A percentile compares a stretch with the other conserved stretches of the same genome.
These are phyloP conservation scores for Eleusine coracana DNA, from an alignment of 176 grass and related monocot genomes.

Conservation along the genomic window DNA sequence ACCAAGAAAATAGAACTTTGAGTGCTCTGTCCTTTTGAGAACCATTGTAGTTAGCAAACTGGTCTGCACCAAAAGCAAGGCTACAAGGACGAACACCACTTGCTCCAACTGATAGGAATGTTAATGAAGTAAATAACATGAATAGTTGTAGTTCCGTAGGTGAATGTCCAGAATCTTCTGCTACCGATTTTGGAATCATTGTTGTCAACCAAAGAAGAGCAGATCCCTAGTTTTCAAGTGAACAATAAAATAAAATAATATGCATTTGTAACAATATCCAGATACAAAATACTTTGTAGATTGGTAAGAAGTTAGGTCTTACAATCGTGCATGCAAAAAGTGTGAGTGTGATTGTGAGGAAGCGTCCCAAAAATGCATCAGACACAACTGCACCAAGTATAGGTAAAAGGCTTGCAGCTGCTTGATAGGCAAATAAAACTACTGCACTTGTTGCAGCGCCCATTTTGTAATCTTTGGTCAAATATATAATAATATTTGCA, in stretches of 20 bases:
- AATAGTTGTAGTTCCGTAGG: slow-evolving; percentile 10
- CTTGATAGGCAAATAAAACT: slow-evolving; percentile 30
- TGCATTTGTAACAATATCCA: background rate
- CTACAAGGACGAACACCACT: slow-evolving; percentile 35
- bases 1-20: slow-evolving; percentile 28
- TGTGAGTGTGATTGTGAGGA: slow-evolving; percentile 25
- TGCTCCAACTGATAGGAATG: slow-evolving; percentile 4
- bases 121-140: slow-evolving; percentile 3
- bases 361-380: slow-evolving; percentile 33
- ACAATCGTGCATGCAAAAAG: slow-evolving; percentile 14
- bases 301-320: background rate
- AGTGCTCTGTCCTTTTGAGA: slow-evolving; percentile 9
- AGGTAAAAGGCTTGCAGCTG: slow-evolving; percentile 21
- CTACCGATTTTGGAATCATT: background rate
- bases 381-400: slow-evolving; percentile 33
- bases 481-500: slow-evolving; percentile 41
- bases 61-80: slow-evolving; percentile 41
- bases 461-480: slow-evolving; percentile 40
- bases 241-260: background rate
- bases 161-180: background rate
- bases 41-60: slow-evolving; percentile 5
- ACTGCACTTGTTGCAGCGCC: background rate
- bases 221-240: slow-evolving; percentile 22
- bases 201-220: slow-evolving; percentile 38
- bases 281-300: background rate